Conservation (phyloP, 2,329 filamentous ascomycete genomes). For the Cladorrhinum sp. region DNA sequence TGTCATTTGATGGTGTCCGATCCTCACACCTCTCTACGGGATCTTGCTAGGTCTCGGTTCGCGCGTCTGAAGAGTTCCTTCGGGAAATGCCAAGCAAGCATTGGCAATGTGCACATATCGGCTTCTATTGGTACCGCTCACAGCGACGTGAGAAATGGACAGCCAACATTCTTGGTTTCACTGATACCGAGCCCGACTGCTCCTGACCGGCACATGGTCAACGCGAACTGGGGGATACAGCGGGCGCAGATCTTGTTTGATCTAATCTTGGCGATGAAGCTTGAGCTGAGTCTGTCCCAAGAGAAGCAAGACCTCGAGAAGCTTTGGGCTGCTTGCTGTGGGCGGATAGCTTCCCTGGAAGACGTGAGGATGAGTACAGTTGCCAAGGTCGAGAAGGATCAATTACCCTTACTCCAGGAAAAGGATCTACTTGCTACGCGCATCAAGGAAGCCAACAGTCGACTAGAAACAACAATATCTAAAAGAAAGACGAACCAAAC, state of each 20-base stretch:
- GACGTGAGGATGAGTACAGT: no score
- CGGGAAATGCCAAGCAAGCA: background rate
- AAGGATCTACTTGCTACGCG: no score
- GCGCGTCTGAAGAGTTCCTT: background rate
- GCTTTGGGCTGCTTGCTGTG: background rate
- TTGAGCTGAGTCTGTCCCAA: background rate
- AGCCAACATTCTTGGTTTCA: background rate
- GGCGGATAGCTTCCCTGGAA: background rate
- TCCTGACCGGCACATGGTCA: background rate
- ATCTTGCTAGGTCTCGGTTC: background rate
- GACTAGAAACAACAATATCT: no score
- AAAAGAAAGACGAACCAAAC: no score
- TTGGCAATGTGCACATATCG: background rate
- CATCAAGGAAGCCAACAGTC: no score
- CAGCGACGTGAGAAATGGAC: background rate
- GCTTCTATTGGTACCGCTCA: background rate
- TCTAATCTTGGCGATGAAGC: background rate
- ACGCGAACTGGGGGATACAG: background rate
- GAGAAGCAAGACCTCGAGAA: background rate
- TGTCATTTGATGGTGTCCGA: background rate
- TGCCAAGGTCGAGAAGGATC: no score
- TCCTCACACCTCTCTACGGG: background rate
- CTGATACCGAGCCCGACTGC: no score
- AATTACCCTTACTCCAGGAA: no score
- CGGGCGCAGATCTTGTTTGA: background rate